These are phyloP conservation scores for Chenopodium suecicum DNA, from an alignment of 148 eudicot genomes.

Conservation along the genomic window DNA sequence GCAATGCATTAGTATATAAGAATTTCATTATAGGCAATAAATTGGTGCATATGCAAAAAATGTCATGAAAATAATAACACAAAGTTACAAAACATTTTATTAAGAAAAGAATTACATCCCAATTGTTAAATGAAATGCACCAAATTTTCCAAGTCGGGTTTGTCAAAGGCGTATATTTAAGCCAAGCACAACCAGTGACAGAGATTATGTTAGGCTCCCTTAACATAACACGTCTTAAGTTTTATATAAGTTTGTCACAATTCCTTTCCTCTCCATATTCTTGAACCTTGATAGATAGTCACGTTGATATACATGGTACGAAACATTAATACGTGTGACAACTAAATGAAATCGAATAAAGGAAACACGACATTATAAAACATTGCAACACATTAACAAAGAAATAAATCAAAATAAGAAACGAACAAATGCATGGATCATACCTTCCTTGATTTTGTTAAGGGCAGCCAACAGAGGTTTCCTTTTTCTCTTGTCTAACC, in stretches of 20 bases:
- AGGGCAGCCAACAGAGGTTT: constrained; percentile 63
- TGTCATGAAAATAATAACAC: too few relatives aligned
- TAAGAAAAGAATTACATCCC: neutral
- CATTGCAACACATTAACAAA: neutral
- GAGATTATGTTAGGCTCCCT: too few relatives aligned
- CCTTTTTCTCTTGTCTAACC: constrained; percentile 68
- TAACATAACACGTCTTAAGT: too few relatives aligned
- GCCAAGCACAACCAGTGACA: too few relatives aligned
- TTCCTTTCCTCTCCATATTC: too few relatives aligned
- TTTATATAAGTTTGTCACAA: too few relatives aligned
- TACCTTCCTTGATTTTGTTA: constrained; percentile 77
- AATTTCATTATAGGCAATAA: neutral
- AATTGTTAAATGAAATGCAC: neutral
- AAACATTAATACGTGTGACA: too few relatives aligned
- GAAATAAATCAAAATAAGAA: neutral
- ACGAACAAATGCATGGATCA: neutral
- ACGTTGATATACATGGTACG: neutral
- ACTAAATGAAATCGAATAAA: too few relatives aligned
- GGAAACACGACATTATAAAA: too few relatives aligned
- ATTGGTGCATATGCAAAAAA: neutral
- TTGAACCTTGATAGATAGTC: too few relatives aligned
- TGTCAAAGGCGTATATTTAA: neutral
- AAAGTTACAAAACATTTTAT: too few relatives aligned
- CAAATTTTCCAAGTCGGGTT: neutral
- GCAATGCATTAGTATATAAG: neutral